These are phyloP conservation scores for Psilocybe sp. DNA, from an alignment of 768 basidiomycete species.

Conservation along the genomic window DNA sequence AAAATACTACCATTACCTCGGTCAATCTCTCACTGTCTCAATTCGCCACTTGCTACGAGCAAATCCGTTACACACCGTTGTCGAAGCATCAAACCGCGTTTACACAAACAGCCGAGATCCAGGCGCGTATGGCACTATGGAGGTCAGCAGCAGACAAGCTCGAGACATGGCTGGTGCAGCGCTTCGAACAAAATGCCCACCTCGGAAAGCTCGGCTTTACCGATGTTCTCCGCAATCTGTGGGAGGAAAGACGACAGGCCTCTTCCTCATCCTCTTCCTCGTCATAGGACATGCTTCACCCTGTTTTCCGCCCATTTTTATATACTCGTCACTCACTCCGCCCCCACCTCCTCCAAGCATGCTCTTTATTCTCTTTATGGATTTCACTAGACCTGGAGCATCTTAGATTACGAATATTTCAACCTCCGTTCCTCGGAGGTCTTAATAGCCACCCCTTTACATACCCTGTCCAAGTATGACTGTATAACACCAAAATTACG, in stretches of 20 bases:
- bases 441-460: slow-evolving; percentile 11
- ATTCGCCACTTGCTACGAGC: slow-evolving; percentile 89
- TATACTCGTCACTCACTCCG: slow-evolving; percentile 1
- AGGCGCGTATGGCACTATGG: slow-evolving; percentile 80
- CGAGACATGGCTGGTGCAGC: slow-evolving; percentile 82
- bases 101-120: slow-evolving; percentile 88
- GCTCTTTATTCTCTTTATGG: slow-evolving; percentile 6
- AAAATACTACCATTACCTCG: slow-evolving; percentile 81
- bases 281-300: background rate
- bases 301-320: background rate
- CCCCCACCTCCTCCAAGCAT: background rate
- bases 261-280: slow-evolving; percentile 14
- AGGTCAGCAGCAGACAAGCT: slow-evolving; percentile 77
- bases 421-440: slow-evolving; percentile 7
- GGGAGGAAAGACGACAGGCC: slow-evolving; percentile 66
- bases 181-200: slow-evolving; percentile 91
- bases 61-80: slow-evolving; percentile 81
- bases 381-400: background rate
- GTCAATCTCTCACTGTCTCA: slow-evolving; percentile 95
- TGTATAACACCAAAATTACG: slow-evolving; percentile 9
- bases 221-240: slow-evolving; percentile 76
- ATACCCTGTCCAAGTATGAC: slow-evolving; percentile 12
- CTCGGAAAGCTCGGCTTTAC: slow-evolving; percentile 88
- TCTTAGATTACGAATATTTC: slow-evolving; percentile 12
- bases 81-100: slow-evolving; percentile 66